phyloP scores from a whole-genome alignment of 352 stramenopile species.

The Pythium monospermum region DNA sequence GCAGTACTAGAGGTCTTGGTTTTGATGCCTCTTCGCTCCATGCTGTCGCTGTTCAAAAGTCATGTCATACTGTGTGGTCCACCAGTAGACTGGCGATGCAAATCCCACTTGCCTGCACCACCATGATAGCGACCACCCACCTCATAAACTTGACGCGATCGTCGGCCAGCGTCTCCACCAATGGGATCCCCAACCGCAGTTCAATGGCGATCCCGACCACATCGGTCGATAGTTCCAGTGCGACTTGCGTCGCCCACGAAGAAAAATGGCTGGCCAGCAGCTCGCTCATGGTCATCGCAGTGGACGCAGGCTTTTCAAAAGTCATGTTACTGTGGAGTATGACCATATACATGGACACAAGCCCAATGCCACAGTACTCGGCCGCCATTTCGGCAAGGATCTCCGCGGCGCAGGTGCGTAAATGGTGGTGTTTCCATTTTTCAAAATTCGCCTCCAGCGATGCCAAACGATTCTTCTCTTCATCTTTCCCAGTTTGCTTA shows the following conservation, averaged over 20 bases:
- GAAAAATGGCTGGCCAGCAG: too few relatives aligned
- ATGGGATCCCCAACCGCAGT: neutral
- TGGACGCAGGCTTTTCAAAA: neutral
- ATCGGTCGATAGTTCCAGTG: neutral
- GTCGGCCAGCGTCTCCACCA: neutral
- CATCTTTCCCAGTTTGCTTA: too few relatives aligned
- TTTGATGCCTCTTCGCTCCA: too few relatives aligned
- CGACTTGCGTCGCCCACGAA: slow-evolving; percentile 2
- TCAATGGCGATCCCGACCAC: neutral
- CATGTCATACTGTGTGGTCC: too few relatives aligned
- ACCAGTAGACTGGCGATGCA: slow-evolving; percentile 4
- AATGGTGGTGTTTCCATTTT: neutral
- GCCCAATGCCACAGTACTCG: slow-evolving; percentile 14
- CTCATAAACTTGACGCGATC: neutral
- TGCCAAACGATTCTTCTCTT: neutral
- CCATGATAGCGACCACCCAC: neutral
- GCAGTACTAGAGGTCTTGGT: too few relatives aligned
- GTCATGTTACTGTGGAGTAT: neutral
- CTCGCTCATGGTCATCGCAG: neutral
- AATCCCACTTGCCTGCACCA: neutral
- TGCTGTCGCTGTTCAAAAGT: too few relatives aligned
- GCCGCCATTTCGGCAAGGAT: slow-evolving; percentile 4
- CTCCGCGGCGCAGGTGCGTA: neutral
- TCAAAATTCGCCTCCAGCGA: slow-evolving; percentile 1
- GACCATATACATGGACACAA: slow-evolving; percentile 1